Evolutionary conservation across 139 green algal genomes (phyloP).

Genomic region (Auxenochlorella pyrenoidosa): DNA sequence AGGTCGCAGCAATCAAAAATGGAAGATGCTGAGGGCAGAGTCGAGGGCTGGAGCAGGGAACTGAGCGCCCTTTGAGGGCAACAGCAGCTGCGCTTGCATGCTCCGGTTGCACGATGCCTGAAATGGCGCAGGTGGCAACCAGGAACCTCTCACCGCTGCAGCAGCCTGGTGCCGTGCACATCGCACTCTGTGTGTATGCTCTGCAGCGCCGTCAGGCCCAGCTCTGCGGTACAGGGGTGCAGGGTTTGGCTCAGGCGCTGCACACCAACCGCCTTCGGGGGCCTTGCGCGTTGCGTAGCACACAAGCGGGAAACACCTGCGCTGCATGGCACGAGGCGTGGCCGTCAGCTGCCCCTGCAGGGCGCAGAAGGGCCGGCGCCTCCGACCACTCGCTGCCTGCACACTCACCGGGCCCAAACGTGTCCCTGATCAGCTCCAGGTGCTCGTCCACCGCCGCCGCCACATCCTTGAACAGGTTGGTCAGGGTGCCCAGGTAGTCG

Average conservation of each 20-base stretch:
- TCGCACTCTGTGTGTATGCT: slow-evolving; percentile 81
- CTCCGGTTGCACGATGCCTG: neutral
- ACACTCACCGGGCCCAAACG: slow-evolving; percentile 72
- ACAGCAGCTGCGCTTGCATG: neutral
- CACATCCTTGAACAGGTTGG: slow-evolving; percentile 85
- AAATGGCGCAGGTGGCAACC: neutral
- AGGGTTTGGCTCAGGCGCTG: neutral
- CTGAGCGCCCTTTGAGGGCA: neutral
- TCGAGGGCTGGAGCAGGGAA: too few relatives aligned
- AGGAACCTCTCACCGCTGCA: slow-evolving; percentile 57
- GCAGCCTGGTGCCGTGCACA: slow-evolving; percentile 60
- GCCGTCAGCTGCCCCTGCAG: neutral
- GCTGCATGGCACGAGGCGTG: neutral
- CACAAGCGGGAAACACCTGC: neutral
- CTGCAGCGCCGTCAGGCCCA: slow-evolving; percentile 40
- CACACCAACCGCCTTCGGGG: neutral
- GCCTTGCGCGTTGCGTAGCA: neutral
- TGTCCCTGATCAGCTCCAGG: slow-evolving; percentile 65
- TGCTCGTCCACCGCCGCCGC: slow-evolving; percentile 86
- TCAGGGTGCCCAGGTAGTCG: slow-evolving; percentile 80
- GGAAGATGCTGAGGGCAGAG: neutral
- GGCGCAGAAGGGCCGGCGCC: neutral
- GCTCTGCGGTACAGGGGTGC: neutral
- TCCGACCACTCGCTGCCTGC: neutral
- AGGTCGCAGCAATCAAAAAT: neutral